A percentile compares a stretch with the other conserved stretches of the same genome.
phyloP scores from a whole-genome alignment of 768 basidiomycete species.

The Lenzites betulinus region DNA sequence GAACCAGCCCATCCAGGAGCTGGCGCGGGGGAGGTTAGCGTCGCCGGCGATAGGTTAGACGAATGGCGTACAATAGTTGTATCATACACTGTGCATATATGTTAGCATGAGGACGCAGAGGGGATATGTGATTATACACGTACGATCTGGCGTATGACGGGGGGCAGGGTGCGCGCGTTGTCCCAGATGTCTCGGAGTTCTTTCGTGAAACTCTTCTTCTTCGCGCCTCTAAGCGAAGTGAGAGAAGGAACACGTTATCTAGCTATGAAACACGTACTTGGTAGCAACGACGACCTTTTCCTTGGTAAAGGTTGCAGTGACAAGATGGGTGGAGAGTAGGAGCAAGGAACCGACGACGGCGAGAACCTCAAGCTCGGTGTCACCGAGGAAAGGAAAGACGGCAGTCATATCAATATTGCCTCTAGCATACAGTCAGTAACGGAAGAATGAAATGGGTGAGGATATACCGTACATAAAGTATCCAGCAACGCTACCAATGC shows the following conservation, averaged over 20 bases:
- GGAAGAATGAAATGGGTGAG: not conserved
- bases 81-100: slow-evolving; percentile 58
- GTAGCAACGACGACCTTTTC: slow-evolving; percentile 70
- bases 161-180: slow-evolving; percentile 69
- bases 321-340: slow-evolving; percentile 63
- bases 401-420: slow-evolving; percentile 78
- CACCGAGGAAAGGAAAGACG: slow-evolving; percentile 73
- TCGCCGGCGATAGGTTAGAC: not conserved
- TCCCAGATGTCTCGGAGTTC: slow-evolving; percentile 70
- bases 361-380: slow-evolving; percentile 78
- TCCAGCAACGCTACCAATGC: slow-evolving; percentile 81
- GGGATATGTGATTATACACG: slow-evolving; percentile 44
- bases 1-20: slow-evolving; percentile 91
- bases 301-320: slow-evolving; percentile 61
- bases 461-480: slow-evolving; percentile 74
- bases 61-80: slow-evolving; percentile 74
- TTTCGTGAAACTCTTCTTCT: slow-evolving; percentile 38
- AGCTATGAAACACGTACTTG: slow-evolving; percentile 29
- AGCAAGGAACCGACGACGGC: slow-evolving; percentile 72
- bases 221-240: slow-evolving; percentile 25
- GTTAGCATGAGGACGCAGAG: not conserved
- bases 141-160: slow-evolving; percentile 79
- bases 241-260: not conserved
- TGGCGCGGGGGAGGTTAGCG: slow-evolving; percentile 29
- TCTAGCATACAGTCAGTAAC: slow-evolving; percentile 43